Evolutionary conservation across 257 asterid genomes (phyloP).

Genomic region (Sherardia arvensis): DNA sequence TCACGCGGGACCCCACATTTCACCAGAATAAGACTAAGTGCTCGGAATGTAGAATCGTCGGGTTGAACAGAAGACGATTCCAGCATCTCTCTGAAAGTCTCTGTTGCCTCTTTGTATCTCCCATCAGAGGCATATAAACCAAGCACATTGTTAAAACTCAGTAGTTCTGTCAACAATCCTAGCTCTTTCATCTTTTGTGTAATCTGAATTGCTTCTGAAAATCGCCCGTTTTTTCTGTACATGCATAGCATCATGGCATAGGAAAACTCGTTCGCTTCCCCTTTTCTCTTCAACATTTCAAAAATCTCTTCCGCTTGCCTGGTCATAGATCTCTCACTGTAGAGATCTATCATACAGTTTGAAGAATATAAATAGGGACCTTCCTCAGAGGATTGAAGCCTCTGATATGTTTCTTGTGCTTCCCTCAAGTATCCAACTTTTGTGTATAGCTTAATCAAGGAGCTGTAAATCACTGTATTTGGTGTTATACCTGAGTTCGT

Average conservation of each 20-base stretch:
- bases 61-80: conserved; percentile 46
- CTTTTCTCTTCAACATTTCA: conserved; percentile 37
- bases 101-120: conserved; percentile 66
- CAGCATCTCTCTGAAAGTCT: conserved; percentile 66
- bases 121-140: conserved; percentile 74
- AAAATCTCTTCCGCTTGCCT: conserved; percentile 66
- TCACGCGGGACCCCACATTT: conserved; percentile 73
- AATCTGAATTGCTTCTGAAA: conserved; percentile 52
- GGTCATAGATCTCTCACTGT: conserved; percentile 68
- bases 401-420: conserved; percentile 50
- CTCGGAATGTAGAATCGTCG: conserved; percentile 64
- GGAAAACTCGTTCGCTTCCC: conserved; percentile 74
- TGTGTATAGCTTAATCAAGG: conserved; percentile 77
- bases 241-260: conserved; percentile 94
- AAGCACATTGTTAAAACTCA: conserved; percentile 72
- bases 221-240: conserved; percentile 76
- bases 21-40: conserved; percentile 54
- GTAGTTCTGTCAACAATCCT: conserved; percentile 66
- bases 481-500: conserved; percentile 34
- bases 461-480: conserved; percentile 55
- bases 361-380: conserved; percentile 65
- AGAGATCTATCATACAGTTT: conserved; percentile 92
- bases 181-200: conserved; percentile 63
- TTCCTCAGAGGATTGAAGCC: conserved; percentile 35
- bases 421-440: conserved; percentile 76